Percentiles rank a stretch among this genome's conserved stretches.
Conservation (phyloP, 192 early-diverging fungal species). For the Kappamyces sp. region DNA sequence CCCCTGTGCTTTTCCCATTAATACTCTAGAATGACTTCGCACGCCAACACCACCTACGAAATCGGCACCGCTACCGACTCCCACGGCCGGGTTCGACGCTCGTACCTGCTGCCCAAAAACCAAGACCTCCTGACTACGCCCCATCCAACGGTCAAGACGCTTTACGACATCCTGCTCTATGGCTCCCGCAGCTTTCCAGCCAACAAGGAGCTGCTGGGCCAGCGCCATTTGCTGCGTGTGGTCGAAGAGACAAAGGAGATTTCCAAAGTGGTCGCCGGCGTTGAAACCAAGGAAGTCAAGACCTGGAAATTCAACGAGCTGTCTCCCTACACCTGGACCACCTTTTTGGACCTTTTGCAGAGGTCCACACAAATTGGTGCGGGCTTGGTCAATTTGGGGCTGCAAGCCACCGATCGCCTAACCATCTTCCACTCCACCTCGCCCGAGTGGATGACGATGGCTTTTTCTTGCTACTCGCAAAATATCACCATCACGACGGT, state of each 20-base stretch:
- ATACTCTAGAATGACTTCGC: no score
- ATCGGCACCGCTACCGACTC: neutral
- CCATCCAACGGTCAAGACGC: conserved; percentile 46
- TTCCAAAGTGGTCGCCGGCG: conserved; percentile 53
- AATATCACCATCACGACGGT: conserved; percentile 65
- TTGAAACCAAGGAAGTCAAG: conserved; percentile 63
- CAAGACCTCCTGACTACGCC: neutral
- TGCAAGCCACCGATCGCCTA: conserved; percentile 35
- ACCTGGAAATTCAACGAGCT: conserved; percentile 78
- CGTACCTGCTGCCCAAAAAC: conserved; percentile 7
- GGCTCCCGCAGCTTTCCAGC: conserved; percentile 42
- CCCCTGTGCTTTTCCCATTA: no score
- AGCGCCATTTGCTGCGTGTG: conserved; percentile 55
- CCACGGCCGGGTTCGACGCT: conserved; percentile 2
- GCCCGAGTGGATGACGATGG: conserved; percentile 57
- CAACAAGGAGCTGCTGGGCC: conserved; percentile 62
- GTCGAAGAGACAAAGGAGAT: conserved; percentile 73
- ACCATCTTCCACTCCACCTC: conserved; percentile 39
- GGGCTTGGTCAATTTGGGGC: conserved; percentile 66
- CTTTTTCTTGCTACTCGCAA: conserved; percentile 60
- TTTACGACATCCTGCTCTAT: conserved; percentile 56
- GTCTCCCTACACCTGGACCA: conserved; percentile 68
- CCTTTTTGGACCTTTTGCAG: conserved; percentile 58
- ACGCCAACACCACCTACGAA: conserved; percentile 1
- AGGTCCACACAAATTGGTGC: conserved; percentile 54